phyloP scores from a whole-genome alignment of 1,284 basidiomycete species.

The Erythrobasidium hasegawianum region DNA sequence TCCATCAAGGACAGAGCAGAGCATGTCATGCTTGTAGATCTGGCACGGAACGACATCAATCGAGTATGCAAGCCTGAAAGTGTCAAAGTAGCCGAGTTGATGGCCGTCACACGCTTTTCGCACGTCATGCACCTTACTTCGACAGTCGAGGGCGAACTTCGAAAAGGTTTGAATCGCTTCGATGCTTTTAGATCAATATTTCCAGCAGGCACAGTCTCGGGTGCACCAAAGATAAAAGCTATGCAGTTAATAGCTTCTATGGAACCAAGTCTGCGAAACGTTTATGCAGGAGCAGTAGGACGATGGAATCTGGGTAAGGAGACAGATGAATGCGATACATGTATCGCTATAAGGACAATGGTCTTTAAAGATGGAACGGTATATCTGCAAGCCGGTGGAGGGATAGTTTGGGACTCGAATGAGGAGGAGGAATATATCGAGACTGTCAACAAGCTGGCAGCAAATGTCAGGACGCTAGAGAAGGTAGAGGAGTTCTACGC shows the following conservation, averaged over 20 bases:
- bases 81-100: conserved; percentile 92
- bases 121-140: conserved; percentile 98
- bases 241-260: conserved; percentile 86
- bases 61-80: conserved; percentile 92
- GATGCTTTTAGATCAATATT: conserved; percentile 99
- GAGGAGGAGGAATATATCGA: conserved; percentile 97
- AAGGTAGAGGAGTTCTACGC: conserved; percentile 75
- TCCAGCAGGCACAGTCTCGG: conserved; percentile 98
- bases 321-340: conserved; percentile 91
- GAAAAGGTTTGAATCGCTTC: conserved; percentile 83
- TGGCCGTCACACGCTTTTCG: conserved; percentile 91
- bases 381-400: conserved; percentile 94
- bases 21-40: conserved; percentile 98
- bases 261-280: conserved; percentile 84
- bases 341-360: conserved; percentile 99
- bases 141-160: conserved; percentile 82
- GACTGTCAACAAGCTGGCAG: conserved; percentile 89
- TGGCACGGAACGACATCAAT: conserved; percentile 98
- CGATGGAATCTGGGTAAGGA: conserved; percentile 82
- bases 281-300: conserved; percentile 96
- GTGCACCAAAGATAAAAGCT: conserved; percentile 97
- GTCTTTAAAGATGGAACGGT: conserved; percentile 88
- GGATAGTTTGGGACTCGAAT: conserved; percentile 94
- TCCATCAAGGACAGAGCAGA: conserved; percentile 96
- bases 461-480: conserved; percentile 79